phyloP scores from a whole-genome alignment of 805 yeast genomes.

The Wickerhamomyces subpelliculosus region DNA sequence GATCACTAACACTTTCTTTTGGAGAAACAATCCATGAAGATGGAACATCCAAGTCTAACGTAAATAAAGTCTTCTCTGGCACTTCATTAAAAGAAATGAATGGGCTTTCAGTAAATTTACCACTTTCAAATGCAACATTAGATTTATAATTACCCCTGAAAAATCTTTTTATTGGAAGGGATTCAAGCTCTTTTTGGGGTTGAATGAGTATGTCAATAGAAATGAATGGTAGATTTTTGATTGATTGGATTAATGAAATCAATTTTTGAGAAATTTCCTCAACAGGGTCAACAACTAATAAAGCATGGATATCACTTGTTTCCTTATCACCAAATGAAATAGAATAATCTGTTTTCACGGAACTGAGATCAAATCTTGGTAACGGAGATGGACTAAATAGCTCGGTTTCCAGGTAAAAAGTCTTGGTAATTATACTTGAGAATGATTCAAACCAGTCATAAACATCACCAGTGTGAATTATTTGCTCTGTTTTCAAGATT shows the following conservation, averaged over 20 bases:
- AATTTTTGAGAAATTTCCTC: slow-evolving; percentile 62
- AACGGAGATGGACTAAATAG: slow-evolving; percentile 29
- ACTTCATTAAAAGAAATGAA: slow-evolving; percentile 34
- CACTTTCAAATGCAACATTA: slow-evolving; percentile 22
- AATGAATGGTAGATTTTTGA: slow-evolving; percentile 41
- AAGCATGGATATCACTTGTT: slow-evolving; percentile 42
- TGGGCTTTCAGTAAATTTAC: slow-evolving; percentile 20
- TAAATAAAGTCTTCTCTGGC: slow-evolving; percentile 47
- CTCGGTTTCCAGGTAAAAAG: slow-evolving; percentile 30
- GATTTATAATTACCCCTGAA: slow-evolving; percentile 42
- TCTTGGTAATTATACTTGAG: slow-evolving; percentile 35
- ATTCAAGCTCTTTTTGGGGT: slow-evolving; percentile 42
- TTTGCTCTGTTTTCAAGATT: slow-evolving; percentile 19
- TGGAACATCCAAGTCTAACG: slow-evolving; percentile 54
- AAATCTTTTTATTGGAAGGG: slow-evolving; percentile 48
- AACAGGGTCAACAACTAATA: slow-evolving; percentile 65
- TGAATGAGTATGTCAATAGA: slow-evolving; percentile 48
- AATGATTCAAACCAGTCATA: slow-evolving; percentile 43
- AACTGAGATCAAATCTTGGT: slow-evolving; percentile 40
- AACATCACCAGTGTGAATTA: slow-evolving; percentile 8
- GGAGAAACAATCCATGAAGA: slow-evolving; percentile 61
- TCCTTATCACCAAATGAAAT: slow-evolving; percentile 19
- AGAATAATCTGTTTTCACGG: slow-evolving; percentile 17
- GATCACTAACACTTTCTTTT: slow-evolving; percentile 45
- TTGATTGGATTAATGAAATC: slow-evolving; percentile 37